Conservation (phyloP, 108 stramenopile genomes). For the Skeletonema marinoi region DNA sequence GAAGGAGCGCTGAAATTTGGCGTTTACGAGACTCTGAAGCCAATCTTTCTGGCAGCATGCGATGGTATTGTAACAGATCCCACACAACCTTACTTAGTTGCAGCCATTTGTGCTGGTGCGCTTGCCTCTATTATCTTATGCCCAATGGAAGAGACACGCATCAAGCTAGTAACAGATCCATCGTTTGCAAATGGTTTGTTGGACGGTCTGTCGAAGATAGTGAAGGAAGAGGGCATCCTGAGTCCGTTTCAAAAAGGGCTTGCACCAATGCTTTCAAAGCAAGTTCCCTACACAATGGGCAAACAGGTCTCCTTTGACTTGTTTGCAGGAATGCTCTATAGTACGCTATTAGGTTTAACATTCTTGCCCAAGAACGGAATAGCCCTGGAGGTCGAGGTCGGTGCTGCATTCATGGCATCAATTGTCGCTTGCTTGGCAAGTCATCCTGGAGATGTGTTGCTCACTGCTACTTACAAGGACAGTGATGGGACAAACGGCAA, state of each 20-base stretch:
- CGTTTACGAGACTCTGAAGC: constrained; percentile 66
- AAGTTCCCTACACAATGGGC: constrained; percentile 92
- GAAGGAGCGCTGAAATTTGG: constrained; percentile 73
- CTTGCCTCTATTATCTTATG: constrained; percentile 54
- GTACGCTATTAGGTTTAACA: constrained; percentile 2
- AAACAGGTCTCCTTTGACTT: constrained; percentile 90
- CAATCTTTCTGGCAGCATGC: constrained; percentile 18
- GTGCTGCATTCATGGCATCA: constrained; percentile 53
- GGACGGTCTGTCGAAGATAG: constrained; percentile 26
- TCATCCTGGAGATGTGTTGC: constrained; percentile 74
- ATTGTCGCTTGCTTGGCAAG: constrained; percentile 60
- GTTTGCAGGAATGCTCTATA: constrained; percentile 40
- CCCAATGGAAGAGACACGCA: constrained; percentile 65
- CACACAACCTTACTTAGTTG: constrained; percentile 28
- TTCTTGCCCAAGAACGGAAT: constrained; percentile 28
- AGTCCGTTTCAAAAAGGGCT: constrained; percentile 34
- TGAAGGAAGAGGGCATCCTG: constrained; percentile 31
- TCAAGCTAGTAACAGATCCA: constrained; percentile 62
- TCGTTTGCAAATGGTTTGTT: constrained; percentile 32
- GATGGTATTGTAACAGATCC: not conserved
- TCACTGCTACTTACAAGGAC: constrained; percentile 56
- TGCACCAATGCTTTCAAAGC: constrained; percentile 81
- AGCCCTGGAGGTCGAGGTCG: constrained; percentile 34
- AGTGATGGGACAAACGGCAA: not conserved
- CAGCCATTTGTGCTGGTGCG: constrained; percentile 58